Evolutionary conservation across 139 green algal genomes (phyloP).

Genomic region (Chlamydomonas sp.): DNA sequence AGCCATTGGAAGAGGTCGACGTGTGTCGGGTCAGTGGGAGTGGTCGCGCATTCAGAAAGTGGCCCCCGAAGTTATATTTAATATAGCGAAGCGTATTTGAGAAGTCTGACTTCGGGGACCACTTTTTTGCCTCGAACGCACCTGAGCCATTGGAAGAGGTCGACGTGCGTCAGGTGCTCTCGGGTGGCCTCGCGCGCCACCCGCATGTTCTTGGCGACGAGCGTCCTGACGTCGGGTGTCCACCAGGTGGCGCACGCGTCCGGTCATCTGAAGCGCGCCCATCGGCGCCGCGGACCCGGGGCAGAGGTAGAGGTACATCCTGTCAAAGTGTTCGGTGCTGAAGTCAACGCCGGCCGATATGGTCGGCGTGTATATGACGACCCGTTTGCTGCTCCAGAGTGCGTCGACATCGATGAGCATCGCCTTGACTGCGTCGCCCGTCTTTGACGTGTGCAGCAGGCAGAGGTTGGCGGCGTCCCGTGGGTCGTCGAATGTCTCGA

Average conservation of each 20-base stretch:
- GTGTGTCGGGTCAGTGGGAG: too few species aligned
- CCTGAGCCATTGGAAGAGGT: too few species aligned
- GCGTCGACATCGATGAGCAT: constrained; percentile 7
- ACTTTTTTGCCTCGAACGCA: too few species aligned
- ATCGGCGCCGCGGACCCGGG: not conserved
- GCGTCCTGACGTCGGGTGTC: not conserved
- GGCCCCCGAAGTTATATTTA: too few species aligned
- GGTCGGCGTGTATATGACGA: constrained; percentile 9
- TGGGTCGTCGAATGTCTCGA: not conserved
- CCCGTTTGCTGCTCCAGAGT: not conserved
- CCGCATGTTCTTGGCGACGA: not conserved
- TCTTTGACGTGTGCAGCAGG: constrained; percentile 2
- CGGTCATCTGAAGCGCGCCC: constrained; percentile 5
- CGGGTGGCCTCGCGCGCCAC: not conserved
- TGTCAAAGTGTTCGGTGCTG: constrained; percentile 8
- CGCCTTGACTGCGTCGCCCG: not conserved
- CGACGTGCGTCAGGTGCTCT: not conserved
- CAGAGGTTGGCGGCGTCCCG: not conserved
- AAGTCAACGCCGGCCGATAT: constrained; percentile 14
- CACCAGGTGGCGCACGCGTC: constrained; percentile 9
- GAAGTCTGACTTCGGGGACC: too few species aligned
- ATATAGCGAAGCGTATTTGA: too few species aligned
- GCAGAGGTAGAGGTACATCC: not conserved
- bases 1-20: not conserved
- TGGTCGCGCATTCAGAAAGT: too few species aligned